Percentiles rank a stretch among this genome's conserved stretches.
phyloP scores from a whole-genome alignment of 345 rosid genomes.

The Nephelium lappaceum region DNA sequence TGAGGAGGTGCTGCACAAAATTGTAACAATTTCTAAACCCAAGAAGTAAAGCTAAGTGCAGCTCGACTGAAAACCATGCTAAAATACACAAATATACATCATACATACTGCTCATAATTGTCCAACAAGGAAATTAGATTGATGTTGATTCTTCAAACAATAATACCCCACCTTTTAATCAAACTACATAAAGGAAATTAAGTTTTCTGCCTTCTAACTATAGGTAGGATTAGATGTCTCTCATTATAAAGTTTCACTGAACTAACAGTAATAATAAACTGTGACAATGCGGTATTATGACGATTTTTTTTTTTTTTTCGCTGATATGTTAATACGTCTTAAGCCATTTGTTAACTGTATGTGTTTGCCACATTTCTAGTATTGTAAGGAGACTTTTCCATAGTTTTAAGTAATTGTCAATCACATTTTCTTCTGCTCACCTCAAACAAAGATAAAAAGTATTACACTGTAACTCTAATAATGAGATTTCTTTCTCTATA shows the following conservation, averaged over 20 bases:
- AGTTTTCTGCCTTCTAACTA: neutral
- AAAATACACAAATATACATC: neutral
- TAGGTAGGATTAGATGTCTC: too few relatives aligned
- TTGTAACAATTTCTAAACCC: conserved; percentile 19
- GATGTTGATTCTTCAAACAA: neutral
- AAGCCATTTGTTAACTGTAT: too few relatives aligned
- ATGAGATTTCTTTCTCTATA: neutral
- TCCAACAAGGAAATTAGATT: neutral
- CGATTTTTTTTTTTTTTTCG: too few relatives aligned
- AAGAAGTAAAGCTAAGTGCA: neutral
- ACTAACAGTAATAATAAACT: too few relatives aligned
- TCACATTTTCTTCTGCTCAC: neutral
- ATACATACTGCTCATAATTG: neutral
- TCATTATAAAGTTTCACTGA: too few relatives aligned
- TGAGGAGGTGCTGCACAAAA: conserved; percentile 76
- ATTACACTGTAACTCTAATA: neutral
- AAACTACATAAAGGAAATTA: neutral
- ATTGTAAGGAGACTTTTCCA: too few relatives aligned
- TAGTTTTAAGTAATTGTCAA: neutral
- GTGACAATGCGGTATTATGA: too few relatives aligned
- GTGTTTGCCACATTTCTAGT: too few relatives aligned
- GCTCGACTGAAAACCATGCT: neutral
- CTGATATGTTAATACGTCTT: too few relatives aligned
- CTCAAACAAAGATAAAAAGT: neutral
- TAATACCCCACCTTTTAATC: neutral